Conservation (phyloP, 371 early-diverging fungal species). For the Mortierella sp. region DNA sequence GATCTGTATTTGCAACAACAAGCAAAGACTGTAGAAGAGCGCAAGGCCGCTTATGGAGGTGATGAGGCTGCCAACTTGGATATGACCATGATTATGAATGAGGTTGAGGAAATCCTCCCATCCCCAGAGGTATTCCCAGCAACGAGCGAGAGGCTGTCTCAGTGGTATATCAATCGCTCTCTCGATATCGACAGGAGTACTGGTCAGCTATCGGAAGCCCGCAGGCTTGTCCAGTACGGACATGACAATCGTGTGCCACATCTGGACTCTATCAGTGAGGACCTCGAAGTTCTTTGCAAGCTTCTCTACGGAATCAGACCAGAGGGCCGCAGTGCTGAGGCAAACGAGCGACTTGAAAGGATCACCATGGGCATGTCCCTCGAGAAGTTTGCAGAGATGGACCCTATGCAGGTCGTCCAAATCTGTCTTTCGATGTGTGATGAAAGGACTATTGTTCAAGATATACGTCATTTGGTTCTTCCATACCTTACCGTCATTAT, state of each 20-base stretch:
- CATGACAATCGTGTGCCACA: constrained; percentile 60
- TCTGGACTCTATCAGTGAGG: constrained; percentile 58
- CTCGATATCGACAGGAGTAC: constrained; percentile 62
- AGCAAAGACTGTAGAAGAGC: constrained; percentile 31
- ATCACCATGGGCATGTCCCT: constrained; percentile 52
- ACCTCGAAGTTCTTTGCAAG: constrained; percentile 69
- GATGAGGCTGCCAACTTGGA: constrained; percentile 39
- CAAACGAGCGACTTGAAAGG: constrained; percentile 18
- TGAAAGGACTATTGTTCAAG: constrained; percentile 56
- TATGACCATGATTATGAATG: constrained; percentile 32
- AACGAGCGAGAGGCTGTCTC: constrained; percentile 53
- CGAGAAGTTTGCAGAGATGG: constrained; percentile 54
- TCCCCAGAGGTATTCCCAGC: constrained; percentile 57
- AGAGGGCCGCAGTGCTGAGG: constrained; percentile 33
- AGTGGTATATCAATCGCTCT: constrained; percentile 72
- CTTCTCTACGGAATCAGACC: constrained; percentile 62
- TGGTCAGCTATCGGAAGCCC: constrained; percentile 64
- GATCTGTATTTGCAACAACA: constrained; percentile 40
- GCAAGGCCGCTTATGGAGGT: constrained; percentile 51
- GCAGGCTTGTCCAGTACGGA: constrained; percentile 67
- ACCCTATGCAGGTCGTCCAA: constrained; percentile 63
- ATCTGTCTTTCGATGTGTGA: constrained; percentile 60
- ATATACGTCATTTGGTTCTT: constrained; percentile 61
- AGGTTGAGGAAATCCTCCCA: constrained; percentile 49
- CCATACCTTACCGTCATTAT: constrained; percentile 66